Evolutionary conservation across 176 grass and related monocot genomes (phyloP), one percentile per base, ranked within the genome.

Genomic region (Aegilops tauschii): DNA sequence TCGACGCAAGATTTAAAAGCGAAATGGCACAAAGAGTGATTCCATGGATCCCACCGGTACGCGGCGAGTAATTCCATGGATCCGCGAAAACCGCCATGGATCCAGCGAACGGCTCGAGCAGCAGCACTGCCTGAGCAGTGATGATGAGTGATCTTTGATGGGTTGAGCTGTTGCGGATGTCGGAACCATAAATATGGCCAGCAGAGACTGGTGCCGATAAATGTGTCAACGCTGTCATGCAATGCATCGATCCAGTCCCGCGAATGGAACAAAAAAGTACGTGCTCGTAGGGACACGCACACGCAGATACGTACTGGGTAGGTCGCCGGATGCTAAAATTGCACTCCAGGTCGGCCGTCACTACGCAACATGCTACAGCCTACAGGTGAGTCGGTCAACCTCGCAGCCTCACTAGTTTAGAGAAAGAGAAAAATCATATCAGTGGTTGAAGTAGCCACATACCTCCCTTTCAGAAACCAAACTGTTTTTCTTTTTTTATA

Each of bases 151-250:
- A 30, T 78, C 73, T 50, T 37, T 9, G 79, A 65, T 32, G 79
- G 44, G 54, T 42, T 73, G 79, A 34, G 44, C 44, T 25, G 64
- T 69, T 20, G 30, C 30, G 4, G 6, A 47, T 35, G 61, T 56
- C 35, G 6, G 66, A 18, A 18, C 3, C 71, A 82, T 82, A 59
- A 81, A 74, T 74, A 34, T 23, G 76, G 54, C 65, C 88, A 42
- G 80, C 80, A 17, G 14, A 87, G 20, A 35, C 21, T 17, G 75
- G 80, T 84, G 67, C 54, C 58, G 23, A 73, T 73, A 18, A 79
- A 78, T 65, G 58, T 59, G 73, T 39, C 72, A 36, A 61, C 73
- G 63, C 63, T 83, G 80, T 76, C 72, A 58, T 30, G n/a, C 47
- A 39, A 40, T 16, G 12, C 65, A 29, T 21, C 30, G 12, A 75